Percentiles rank a stretch among this genome's conserved stretches.
Evolutionary conservation across 306 rosid genomes (phyloP).

Genomic region (Fragaria iinumae): DNA sequence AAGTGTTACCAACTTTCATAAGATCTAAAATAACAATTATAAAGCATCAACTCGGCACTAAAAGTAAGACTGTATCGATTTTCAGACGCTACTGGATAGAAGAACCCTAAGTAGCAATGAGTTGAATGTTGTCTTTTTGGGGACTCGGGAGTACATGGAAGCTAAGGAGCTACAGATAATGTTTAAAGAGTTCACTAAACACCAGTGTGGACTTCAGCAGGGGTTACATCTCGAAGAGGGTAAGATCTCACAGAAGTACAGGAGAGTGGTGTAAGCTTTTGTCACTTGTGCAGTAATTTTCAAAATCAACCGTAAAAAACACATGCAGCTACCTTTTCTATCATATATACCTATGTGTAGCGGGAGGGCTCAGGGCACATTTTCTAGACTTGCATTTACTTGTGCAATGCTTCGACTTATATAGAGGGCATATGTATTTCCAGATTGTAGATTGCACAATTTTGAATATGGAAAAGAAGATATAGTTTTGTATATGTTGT

Average conservation of each 20-base stretch:
- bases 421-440: background rate
- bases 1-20: background rate
- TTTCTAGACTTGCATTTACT: too few relatives aligned
- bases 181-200: conserved; percentile 44
- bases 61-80: background rate
- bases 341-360: background rate
- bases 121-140: conserved; percentile 44
- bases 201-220: conserved; percentile 40
- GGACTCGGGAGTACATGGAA: conserved; percentile 44
- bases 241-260: conserved; percentile 19
- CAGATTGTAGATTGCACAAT: background rate
- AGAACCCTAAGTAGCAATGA: conserved; percentile 8
- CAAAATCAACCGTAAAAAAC: background rate
- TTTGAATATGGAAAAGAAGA: too few relatives aligned
- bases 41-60: background rate
- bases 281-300: background rate
- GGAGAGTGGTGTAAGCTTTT: background rate
- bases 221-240: conserved; percentile 48
- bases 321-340: background rate
- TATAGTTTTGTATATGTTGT: too few relatives aligned
- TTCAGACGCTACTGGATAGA: conserved; percentile 24
- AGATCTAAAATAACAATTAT: background rate
- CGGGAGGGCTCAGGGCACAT: too few relatives aligned
- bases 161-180: conserved; percentile 42
- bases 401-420: background rate